Evolutionary conservation across 2,329 filamentous ascomycete species (phyloP), one percentile per base, ranked within the genome.

Genomic region (Sporothrix pseudoabietina): DNA sequence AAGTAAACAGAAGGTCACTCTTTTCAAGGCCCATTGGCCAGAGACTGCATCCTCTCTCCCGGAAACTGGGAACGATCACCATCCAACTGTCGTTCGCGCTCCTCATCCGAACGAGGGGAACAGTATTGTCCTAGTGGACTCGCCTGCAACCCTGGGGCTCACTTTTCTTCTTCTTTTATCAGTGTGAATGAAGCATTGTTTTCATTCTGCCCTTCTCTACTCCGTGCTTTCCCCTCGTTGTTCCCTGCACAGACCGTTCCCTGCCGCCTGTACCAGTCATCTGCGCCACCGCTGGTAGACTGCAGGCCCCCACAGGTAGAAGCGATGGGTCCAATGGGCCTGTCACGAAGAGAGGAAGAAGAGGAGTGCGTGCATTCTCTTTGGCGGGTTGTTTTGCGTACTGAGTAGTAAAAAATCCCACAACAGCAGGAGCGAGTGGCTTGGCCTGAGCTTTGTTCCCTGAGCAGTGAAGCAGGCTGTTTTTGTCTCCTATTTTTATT

Each of bases 241-340:
- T 44, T 59, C 71, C 71, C 39, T 72, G 71, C 59, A 55, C 41
- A 4, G 59, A 30, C 59, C 49, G 14, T 57, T 54, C 4, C n/a
- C 57, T 47, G 54, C 49, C 72, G 35, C 61, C 71, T 61, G 75
- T 76, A 76, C 54, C 39, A 39, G 74, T 63, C 68, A 76, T 75
- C 66, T 71, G 52, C 22, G 57, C 49, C 52, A 22, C 61, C 61
- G 52, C 71, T 71, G 57, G 65, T 22, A 75, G 52, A 22, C 14
- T 26, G 22, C 44, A 52, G 9, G 3, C 47, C 49, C 59, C 70
- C 74, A 59, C 72, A 72, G 63, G 72, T 74, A 75, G 30, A 57
- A 16, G n/a, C 30, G 72, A 73, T 73, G 39, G 39, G 68, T 30
- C 72, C 68, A 71, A 73, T 70, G 63, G 73, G 57, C 41, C 49